phyloP scores from a whole-genome alignment of 2,329 filamentous ascomycete species.

The Sporothrix variecibatus region DNA sequence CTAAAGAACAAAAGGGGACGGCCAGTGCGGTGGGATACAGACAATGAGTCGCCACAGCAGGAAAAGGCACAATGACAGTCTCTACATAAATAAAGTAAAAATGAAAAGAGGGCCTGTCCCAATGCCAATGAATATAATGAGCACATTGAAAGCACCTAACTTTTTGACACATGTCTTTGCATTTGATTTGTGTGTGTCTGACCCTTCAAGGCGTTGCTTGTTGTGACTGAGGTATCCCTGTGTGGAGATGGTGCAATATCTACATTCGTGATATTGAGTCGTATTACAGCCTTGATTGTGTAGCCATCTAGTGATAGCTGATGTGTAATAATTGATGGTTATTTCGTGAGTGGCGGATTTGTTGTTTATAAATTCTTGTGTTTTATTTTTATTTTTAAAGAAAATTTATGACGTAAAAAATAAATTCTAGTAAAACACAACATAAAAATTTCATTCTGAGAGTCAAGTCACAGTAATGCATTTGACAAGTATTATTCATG shows the following conservation, averaged over 20 bases:
- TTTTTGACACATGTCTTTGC: neutral
- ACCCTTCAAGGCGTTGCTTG: neutral
- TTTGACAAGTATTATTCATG: neutral
- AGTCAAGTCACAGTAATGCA: neutral
- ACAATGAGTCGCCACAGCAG: neutral
- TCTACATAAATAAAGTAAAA: neutral
- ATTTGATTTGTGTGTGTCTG: neutral
- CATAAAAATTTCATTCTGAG: too few species aligned
- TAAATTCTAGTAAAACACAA: too few species aligned
- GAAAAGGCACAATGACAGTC: neutral
- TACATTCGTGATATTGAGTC: neutral
- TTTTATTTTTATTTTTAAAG: neutral
- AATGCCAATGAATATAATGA: neutral
- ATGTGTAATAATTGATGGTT: too few species aligned
- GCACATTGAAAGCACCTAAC: neutral
- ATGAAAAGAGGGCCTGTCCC: neutral
- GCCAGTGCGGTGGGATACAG: conserved; percentile 24
- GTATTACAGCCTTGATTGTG: neutral
- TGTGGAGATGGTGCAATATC: neutral
- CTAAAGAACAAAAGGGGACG: conserved; percentile 27
- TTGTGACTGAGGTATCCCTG: neutral
- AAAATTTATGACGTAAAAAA: neutral
- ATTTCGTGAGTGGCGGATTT: neutral
- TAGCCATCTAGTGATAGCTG: neutral
- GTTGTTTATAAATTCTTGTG: too few species aligned